A percentile compares a stretch with the other conserved stretches of the same genome.
Conservation (phyloP, 2,329 filamentous ascomycete species). For the Beauveria rudraprayagi region DNA sequence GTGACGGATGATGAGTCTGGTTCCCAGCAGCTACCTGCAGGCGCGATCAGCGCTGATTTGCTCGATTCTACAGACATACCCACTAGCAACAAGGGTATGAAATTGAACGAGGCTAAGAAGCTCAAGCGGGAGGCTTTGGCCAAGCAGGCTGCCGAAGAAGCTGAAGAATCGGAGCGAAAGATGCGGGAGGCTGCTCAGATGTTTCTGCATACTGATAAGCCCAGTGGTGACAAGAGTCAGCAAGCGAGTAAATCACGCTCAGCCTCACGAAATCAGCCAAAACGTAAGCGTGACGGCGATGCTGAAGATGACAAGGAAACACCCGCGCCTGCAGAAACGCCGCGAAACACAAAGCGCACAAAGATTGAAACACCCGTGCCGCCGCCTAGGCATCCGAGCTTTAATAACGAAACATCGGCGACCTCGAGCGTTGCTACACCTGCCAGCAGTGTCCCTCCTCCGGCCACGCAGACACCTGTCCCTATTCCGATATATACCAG, state of each 20-base stretch:
- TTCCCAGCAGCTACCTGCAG: constrained; percentile 46
- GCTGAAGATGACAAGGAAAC: constrained; percentile 22
- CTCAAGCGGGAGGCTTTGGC: constrained; percentile 59
- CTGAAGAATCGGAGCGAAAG: constrained; percentile 48
- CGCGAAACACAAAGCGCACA: constrained; percentile 40
- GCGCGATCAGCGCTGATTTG: constrained; percentile 50
- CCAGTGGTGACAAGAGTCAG: constrained; percentile 14
- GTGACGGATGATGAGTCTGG: constrained; percentile 43
- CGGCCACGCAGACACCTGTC: constrained; percentile 33
- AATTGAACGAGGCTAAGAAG: constrained; percentile 70
- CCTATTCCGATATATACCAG: constrained; percentile 28
- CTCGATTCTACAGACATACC: constrained; percentile 53
- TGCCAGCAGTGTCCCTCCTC: constrained; percentile 13
- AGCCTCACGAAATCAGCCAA: constrained; percentile 28
- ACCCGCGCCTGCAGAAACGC: constrained; percentile 22
- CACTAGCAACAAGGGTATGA: constrained; percentile 65
- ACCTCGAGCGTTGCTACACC: constrained; percentile 12
- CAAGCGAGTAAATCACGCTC: constrained; percentile 22
- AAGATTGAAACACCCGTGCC: constrained; percentile 52
- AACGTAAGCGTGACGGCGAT: constrained; percentile 38
- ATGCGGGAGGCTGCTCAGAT: constrained; percentile 41
- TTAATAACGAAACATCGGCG: constrained; percentile 22
- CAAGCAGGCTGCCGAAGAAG: constrained; percentile 54
- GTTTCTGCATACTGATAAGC: constrained; percentile 28
- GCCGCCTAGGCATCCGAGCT: constrained; percentile 30